phyloP scores from a whole-genome alignment of 2,329 filamentous ascomycete genomes.

The Simplicillium aogashimaense region DNA sequence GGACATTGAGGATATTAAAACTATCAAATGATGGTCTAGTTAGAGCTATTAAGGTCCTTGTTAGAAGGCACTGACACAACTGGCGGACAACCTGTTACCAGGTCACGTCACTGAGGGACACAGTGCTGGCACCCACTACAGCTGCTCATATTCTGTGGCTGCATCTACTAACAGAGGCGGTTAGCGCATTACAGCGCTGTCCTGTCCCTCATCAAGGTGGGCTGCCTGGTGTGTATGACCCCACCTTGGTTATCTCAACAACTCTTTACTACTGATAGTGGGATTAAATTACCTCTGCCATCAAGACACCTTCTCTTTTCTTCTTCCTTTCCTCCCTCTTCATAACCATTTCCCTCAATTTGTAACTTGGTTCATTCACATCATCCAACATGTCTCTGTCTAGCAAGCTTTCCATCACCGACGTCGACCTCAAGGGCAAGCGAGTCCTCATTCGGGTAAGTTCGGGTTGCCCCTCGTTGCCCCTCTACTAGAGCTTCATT shows the following conservation, averaged over 20 bases:
- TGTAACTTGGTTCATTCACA: slow-evolving; percentile 13
- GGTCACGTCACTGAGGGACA: too few relatives aligned
- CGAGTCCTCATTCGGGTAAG: slow-evolving; percentile 92
- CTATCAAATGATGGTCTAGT: too few relatives aligned
- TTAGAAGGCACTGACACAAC: too few relatives aligned
- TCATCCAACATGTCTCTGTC: slow-evolving; percentile 81
- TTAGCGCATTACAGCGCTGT: background rate
- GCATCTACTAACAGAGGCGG: background rate
- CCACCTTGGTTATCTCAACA: background rate
- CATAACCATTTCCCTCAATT: slow-evolving; percentile 3
- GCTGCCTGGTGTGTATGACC: background rate
- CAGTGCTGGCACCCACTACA: too few relatives aligned
- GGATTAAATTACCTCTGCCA: background rate
- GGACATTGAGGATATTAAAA: too few relatives aligned
- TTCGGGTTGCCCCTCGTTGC: slow-evolving; percentile 17
- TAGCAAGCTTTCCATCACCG: slow-evolving; percentile 94
- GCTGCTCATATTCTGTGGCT: too few relatives aligned
- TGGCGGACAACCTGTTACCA: too few relatives aligned
- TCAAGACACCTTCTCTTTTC: background rate
- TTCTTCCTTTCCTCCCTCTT: background rate
- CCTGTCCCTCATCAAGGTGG: background rate
- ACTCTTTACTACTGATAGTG: background rate
- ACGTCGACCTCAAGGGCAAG: slow-evolving; percentile 97
- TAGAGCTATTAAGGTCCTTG: too few relatives aligned
- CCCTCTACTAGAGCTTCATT: too few relatives aligned